Percentiles rank a stretch among this genome's conserved stretches.
Conservation (phyloP, 2,329 filamentous ascomycete genomes). For the Hypomyces perniciosus region DNA sequence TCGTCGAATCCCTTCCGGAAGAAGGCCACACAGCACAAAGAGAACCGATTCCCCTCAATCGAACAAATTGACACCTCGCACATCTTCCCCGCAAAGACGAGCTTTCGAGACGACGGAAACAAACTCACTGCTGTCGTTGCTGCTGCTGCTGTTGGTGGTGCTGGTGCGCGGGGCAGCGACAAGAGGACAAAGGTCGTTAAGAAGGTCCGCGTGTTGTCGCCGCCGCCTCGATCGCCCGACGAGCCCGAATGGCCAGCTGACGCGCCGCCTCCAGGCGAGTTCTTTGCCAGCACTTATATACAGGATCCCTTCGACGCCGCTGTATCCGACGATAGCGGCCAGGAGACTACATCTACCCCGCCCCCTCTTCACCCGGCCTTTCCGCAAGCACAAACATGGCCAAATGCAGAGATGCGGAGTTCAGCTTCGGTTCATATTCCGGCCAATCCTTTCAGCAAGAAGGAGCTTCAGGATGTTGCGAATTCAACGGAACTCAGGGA, state of each 20-base stretch:
- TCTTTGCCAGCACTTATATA: conserved; percentile 16
- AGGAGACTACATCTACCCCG: conserved; percentile 21
- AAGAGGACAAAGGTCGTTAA: conserved; percentile 51
- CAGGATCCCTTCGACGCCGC: conserved; percentile 29
- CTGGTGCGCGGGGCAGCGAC: conserved; percentile 18
- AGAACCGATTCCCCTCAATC: conserved; percentile 10
- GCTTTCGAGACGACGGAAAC: conserved; percentile 9
- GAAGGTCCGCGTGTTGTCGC: conserved; percentile 62
- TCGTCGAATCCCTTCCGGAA: conserved; percentile 21
- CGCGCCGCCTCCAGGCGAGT: conserved; percentile 24
- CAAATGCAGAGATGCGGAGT: neutral
- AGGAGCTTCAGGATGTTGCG: conserved; percentile 49
- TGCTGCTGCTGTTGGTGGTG: neutral
- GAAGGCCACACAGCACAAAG: conserved; percentile 11
- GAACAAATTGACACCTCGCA: conserved; percentile 15
- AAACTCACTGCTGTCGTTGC: neutral
- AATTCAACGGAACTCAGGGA: conserved; percentile 26
- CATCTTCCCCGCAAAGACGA: conserved; percentile 8
- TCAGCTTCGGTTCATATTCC: conserved; percentile 18
- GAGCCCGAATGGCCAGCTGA: conserved; percentile 34
- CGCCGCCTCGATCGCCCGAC: conserved; percentile 55
- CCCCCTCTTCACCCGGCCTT: conserved; percentile 16
- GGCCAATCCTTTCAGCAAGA: conserved; percentile 47
- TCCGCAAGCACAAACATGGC: conserved; percentile 3
- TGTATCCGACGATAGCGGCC: conserved; percentile 24